Evolutionary conservation across 2,329 filamentous ascomycete genomes (phyloP).

Genomic region (Polychaeton citri): DNA sequence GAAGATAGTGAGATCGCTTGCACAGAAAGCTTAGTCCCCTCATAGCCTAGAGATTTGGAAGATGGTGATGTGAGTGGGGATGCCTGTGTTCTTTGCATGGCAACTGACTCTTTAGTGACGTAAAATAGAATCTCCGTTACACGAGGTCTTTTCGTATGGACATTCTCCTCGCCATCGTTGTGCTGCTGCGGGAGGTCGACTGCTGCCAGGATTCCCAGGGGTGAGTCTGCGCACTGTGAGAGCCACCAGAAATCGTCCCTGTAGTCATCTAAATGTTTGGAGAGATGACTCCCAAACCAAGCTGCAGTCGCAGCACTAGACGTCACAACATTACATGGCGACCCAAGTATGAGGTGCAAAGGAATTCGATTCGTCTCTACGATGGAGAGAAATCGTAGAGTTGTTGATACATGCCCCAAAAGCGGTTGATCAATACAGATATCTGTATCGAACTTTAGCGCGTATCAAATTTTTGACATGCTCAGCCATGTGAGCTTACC

Average conservation of each 20-base stretch:
- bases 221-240: conserved; percentile 22
- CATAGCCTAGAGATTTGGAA: too few relatives aligned
- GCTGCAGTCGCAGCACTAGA: conserved; percentile 18
- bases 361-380: conserved; percentile 28
- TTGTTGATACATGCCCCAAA: too few relatives aligned
- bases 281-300: conserved; percentile 27
- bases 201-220: conserved; percentile 26
- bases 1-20: conserved; percentile 32
- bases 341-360: conserved; percentile 25
- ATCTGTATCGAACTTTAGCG: too few relatives aligned
- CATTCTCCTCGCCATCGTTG: conserved; percentile 6
- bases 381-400: conserved; percentile 22
- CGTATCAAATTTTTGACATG: too few relatives aligned
- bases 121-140: conserved; percentile 35
- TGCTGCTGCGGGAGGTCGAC: conserved; percentile 8
- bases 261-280: conserved; percentile 6
- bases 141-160: conserved; percentile 5
- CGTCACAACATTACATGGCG: conserved; percentile 26
- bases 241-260: conserved; percentile 23
- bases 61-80: conserved; percentile 22
- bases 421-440: too few relatives aligned
- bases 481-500: too few relatives aligned
- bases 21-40: too few relatives aligned
- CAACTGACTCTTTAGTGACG: conserved; percentile 18
- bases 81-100: too few relatives aligned